Percentiles rank a stretch among this genome's conserved stretches.
Conservation (phyloP, 2,329 filamentous ascomycete species). For the Ophiobolus disseminans region DNA sequence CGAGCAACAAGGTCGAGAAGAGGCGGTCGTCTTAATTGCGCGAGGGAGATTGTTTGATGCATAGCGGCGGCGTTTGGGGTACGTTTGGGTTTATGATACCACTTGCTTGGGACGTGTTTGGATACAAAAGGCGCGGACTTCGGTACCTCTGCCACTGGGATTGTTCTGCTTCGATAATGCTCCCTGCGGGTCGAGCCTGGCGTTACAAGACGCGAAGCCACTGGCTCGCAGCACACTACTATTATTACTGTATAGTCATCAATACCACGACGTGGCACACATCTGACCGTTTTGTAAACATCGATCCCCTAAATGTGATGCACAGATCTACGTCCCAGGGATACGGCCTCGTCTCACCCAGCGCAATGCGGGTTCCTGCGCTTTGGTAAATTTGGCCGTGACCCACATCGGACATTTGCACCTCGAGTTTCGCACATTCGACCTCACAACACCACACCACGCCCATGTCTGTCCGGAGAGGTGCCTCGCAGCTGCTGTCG, state of each 20-base stretch:
- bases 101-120: conserved; percentile 17
- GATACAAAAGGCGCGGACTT: conserved; percentile 1
- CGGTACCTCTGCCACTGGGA: not conserved
- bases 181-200: conserved; percentile 48
- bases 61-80: conserved; percentile 45
- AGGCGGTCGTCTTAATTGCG: conserved; percentile 24
- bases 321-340: conserved; percentile 17
- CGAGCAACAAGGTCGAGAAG: conserved; percentile 25
- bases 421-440: not conserved
- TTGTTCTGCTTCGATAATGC: conserved; percentile 19
- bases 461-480: conserved; percentile 39
- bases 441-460: conserved; percentile 2
- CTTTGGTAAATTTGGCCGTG: conserved; percentile 25
- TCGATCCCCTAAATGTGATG: not conserved
- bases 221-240: conserved; percentile 14
- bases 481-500: conserved; percentile 35
- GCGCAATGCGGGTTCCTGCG: conserved; percentile 29
- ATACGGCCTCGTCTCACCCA: conserved; percentile 14
- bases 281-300: not conserved
- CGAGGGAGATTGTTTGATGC: conserved; percentile 17
- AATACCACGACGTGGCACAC: conserved; percentile 12
- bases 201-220: conserved; percentile 21
- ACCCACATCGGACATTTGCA: conserved; percentile 25
- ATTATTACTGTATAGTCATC: conserved; percentile 19
- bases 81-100: conserved; percentile 35